phyloP scores from a whole-genome alignment of 2,329 filamentous ascomycete genomes.

The Lasiodiplodia gonubiensis region DNA sequence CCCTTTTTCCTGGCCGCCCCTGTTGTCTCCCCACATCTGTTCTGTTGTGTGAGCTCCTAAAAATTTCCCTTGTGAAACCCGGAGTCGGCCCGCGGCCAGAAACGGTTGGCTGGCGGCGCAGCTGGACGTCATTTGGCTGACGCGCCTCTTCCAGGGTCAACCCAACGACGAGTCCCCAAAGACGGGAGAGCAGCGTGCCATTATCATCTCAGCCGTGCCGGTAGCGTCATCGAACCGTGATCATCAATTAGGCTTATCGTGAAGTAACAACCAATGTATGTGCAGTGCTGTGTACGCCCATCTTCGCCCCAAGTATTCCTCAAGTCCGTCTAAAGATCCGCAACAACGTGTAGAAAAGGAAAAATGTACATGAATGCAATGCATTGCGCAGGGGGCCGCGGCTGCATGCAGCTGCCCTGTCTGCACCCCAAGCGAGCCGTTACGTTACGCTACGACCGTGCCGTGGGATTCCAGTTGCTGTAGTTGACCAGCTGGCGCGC shows the following conservation, averaged over 20 bases:
- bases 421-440: background rate
- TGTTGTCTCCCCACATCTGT: constrained; percentile 25
- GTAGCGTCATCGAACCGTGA: constrained; percentile 1
- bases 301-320: background rate
- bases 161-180: background rate
- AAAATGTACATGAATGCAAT: constrained; percentile 26
- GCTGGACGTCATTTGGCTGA: constrained; percentile 8
- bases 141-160: background rate
- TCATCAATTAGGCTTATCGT: constrained; percentile 14
- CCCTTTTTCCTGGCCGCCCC: constrained; percentile 2
- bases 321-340: constrained; percentile 8
- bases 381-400: constrained; percentile 19
- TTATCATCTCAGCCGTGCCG: background rate
- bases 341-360: constrained; percentile 11
- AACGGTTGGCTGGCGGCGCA: constrained; percentile 3
- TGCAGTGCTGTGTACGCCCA: constrained; percentile 7
- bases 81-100: background rate
- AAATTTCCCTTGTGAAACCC: constrained; percentile 24
- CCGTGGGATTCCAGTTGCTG: constrained; percentile 56
- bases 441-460: constrained; percentile 38
- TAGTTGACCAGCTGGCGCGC: constrained; percentile 55
- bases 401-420: constrained; percentile 8
- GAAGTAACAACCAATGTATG: constrained; percentile 10
- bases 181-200: constrained; percentile 8
- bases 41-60: constrained; percentile 20